Evolutionary conservation across 2,329 filamentous ascomycete genomes (phyloP).

Genomic region (Colletotrichum noveboracense): DNA sequence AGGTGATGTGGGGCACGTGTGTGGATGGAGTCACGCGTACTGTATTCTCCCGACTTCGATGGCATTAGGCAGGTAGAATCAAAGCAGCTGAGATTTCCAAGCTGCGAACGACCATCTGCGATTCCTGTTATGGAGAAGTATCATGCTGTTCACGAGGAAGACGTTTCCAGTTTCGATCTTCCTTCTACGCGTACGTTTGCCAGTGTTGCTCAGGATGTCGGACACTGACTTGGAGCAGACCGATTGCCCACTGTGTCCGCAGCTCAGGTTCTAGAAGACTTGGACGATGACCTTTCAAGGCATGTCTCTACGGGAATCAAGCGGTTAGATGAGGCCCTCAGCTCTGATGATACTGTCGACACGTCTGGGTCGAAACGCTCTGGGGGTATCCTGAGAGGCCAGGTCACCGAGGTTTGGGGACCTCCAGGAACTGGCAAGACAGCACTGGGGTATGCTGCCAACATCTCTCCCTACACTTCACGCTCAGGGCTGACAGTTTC

Average conservation of each 20-base stretch:
- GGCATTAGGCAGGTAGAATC: not conserved
- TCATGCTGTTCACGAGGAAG: constrained; percentile 63
- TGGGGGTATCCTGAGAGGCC: constrained; percentile 74
- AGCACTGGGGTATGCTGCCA: constrained; percentile 69
- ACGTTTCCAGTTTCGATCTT: constrained; percentile 65
- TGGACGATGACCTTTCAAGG: constrained; percentile 55
- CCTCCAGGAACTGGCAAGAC: constrained; percentile 89
- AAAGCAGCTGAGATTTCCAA: not conserved
- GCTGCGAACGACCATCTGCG: not conserved
- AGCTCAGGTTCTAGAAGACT: constrained; percentile 70
- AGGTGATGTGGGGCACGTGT: not conserved
- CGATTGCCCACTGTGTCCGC: constrained; percentile 79
- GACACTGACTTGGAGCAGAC: constrained; percentile 53
- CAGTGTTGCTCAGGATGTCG: not conserved
- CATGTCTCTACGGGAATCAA: constrained; percentile 62
- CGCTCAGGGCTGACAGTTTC: constrained; percentile 9
- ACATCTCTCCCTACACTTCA: constrained; percentile 9
- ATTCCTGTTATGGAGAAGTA: constrained; percentile 35
- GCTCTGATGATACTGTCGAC: constrained; percentile 26
- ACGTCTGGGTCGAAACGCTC: not conserved
- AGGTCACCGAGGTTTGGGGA: constrained; percentile 87
- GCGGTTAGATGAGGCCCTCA: constrained; percentile 56
- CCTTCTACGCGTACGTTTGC: constrained; percentile 54
- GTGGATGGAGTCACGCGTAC: not conserved
- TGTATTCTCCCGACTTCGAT: not conserved